phyloP scores from a whole-genome alignment of 202 grass and related monocot genomes.

The Miscanthus sacchariflorus region DNA sequence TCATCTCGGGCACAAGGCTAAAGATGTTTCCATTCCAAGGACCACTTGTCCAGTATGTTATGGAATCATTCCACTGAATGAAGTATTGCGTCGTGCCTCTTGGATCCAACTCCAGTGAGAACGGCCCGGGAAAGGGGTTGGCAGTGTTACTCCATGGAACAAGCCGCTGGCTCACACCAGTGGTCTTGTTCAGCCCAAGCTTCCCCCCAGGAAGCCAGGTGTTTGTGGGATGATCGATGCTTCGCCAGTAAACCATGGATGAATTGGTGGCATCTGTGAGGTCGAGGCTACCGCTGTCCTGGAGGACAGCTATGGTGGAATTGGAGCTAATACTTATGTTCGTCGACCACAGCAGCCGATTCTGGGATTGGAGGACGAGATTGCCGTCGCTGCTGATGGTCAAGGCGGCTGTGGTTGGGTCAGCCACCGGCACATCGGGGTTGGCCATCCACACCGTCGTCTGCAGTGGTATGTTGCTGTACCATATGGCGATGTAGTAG shows the following conservation, averaged over 20 bases:
- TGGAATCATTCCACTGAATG: slow-evolving; percentile 64
- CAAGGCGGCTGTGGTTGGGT: slow-evolving; percentile 55
- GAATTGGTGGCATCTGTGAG: slow-evolving; percentile 53
- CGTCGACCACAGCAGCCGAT: slow-evolving; percentile 64
- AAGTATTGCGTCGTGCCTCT: slow-evolving; percentile 56
- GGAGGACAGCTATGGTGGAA: slow-evolving; percentile 56
- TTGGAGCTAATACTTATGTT: slow-evolving; percentile 42
- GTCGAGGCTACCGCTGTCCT: slow-evolving; percentile 66
- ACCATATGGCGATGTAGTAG: slow-evolving; percentile 95
- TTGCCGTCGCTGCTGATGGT: slow-evolving; percentile 70
- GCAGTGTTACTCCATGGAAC: slow-evolving; percentile 56
- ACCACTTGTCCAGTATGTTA: slow-evolving; percentile 61
- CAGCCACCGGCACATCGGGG: slow-evolving; percentile 41
- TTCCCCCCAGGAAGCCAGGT: slow-evolving; percentile 64
- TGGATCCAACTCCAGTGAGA: slow-evolving; percentile 68
- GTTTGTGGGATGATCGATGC: slow-evolving; percentile 71
- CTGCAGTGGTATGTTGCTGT: slow-evolving; percentile 60
- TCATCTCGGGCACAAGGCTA: slow-evolving; percentile 66
- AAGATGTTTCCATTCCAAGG: slow-evolving; percentile 63
- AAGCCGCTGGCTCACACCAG: slow-evolving; percentile 53
- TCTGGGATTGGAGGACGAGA: slow-evolving; percentile 70
- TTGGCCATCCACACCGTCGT: slow-evolving; percentile 79
- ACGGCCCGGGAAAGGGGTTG: slow-evolving; percentile 60
- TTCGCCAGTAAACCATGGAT: slow-evolving; percentile 69
- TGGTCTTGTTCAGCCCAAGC: slow-evolving; percentile 63